Evolutionary conservation across 352 stramenopile species (phyloP).

Genomic region (Pythium plurisporium): DNA sequence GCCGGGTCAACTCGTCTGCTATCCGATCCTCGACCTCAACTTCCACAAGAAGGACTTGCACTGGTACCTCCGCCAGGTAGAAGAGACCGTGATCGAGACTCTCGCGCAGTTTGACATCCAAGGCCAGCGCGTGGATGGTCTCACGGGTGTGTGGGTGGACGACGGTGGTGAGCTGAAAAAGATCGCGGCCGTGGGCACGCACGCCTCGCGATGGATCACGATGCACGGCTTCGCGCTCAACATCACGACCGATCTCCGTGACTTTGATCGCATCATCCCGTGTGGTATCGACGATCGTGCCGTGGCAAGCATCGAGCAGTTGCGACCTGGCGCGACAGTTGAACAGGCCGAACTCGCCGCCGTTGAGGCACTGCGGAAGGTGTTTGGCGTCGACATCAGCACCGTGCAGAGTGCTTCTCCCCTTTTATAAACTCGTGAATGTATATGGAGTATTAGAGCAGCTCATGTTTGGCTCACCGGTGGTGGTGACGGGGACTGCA

Average conservation of each 20-base stretch:
- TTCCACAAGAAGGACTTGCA: conserved; percentile 95
- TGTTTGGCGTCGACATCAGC: conserved; percentile 68
- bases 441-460: neutral
- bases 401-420: conserved; percentile 38
- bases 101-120: conserved; percentile 85
- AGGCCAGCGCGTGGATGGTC: conserved; percentile 86
- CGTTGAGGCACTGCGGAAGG: conserved; percentile 54
- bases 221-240: conserved; percentile 99
- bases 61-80: conserved; percentile 95
- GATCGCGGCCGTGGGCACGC: conserved; percentile 95
- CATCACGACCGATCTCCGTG: conserved; percentile 87
- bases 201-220: conserved; percentile 96
- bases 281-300: conserved; percentile 93
- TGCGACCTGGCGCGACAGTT: conserved; percentile 46
- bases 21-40: conserved; percentile 96
- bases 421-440: neutral
- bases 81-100: conserved; percentile 94
- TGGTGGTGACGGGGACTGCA: neutral
- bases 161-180: conserved; percentile 87
- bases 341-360: conserved; percentile 62
- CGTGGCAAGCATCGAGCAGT: conserved; percentile 76
- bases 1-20: conserved; percentile 96
- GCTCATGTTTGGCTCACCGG: neutral
- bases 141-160: conserved; percentile 96
- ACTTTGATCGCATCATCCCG: conserved; percentile 95